Evolutionary conservation across 805 yeast genomes (phyloP).

Genomic region (Lipomyces starkeyi): DNA sequence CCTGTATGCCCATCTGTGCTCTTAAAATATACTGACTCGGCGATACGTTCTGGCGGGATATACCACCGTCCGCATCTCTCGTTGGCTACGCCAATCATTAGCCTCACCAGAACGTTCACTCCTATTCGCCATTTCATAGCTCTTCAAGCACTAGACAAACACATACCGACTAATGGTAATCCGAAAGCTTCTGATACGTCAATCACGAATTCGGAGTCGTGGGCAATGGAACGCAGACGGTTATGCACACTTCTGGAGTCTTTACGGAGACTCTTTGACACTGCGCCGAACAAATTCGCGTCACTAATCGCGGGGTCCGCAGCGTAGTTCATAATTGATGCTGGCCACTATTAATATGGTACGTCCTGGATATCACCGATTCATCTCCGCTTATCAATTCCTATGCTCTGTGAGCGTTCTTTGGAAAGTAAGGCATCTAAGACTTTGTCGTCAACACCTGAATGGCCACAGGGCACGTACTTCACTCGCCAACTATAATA

Average conservation of each 20-base stretch:
- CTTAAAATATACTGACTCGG: constrained; percentile 72
- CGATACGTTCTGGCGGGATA: constrained; percentile 53
- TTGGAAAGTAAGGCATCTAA: too few species aligned
- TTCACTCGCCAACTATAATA: too few species aligned
- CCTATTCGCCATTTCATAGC: background rate
- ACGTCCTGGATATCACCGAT: background rate
- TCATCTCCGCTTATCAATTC: background rate
- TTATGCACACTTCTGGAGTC: constrained; percentile 61
- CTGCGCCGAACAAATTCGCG: constrained; percentile 10
- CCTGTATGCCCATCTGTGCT: constrained; percentile 89
- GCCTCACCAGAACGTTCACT: background rate
- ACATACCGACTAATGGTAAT: constrained; percentile 45
- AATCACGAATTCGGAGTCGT: constrained; percentile 62
- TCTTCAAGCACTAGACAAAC: background rate
- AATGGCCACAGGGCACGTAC: too few species aligned
- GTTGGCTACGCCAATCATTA: constrained; percentile 64
- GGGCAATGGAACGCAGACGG: constrained; percentile 72
- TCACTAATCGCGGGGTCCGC: constrained; percentile 25
- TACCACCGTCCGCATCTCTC: constrained; percentile 92
- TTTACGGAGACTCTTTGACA: constrained; percentile 54
- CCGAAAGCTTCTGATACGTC: constrained; percentile 49
- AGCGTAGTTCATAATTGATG: constrained; percentile 25
- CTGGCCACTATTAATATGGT: background rate
- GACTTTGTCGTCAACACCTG: too few species aligned
- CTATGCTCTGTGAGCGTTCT: background rate